phyloP scores from a whole-genome alignment of 345 rosid genomes.

The Hypericum androsaemum region DNA sequence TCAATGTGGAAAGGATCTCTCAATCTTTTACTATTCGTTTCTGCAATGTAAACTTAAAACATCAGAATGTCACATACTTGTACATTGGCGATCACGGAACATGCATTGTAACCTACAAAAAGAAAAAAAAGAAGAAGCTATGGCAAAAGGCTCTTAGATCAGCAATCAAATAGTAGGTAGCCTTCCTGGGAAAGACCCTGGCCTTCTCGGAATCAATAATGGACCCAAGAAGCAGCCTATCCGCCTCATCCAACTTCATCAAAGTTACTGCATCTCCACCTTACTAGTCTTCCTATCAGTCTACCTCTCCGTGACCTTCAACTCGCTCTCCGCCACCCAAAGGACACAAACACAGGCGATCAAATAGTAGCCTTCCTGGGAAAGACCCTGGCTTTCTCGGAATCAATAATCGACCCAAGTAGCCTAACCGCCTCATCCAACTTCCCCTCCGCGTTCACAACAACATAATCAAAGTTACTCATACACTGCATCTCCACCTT shows the following conservation, averaged over 20 bases:
- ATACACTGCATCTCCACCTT: slow-evolving; percentile 72
- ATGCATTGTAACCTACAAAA: too few relatives aligned
- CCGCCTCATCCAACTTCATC: slow-evolving; percentile 78
- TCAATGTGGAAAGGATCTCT: too few relatives aligned
- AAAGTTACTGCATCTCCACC: slow-evolving; percentile 42
- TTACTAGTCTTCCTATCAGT: slow-evolving; percentile 7
- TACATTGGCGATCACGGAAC: too few relatives aligned
- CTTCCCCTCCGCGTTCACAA: slow-evolving; percentile 72
- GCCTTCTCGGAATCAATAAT: slow-evolving; percentile 94
- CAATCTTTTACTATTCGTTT: too few relatives aligned
- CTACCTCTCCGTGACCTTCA: too few relatives aligned
- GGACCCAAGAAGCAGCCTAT: slow-evolving; percentile 49
- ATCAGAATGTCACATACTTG: too few relatives aligned
- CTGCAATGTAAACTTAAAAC: too few relatives aligned
- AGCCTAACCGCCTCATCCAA: slow-evolving; percentile 59
- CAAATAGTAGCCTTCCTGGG: slow-evolving; percentile 56
- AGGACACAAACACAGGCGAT: slow-evolving; percentile 1
- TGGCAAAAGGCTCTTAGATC: background rate
- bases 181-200: slow-evolving; percentile 54
- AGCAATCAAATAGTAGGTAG: slow-evolving; percentile 41
- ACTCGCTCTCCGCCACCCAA: background rate
- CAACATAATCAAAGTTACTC: slow-evolving; percentile 63
- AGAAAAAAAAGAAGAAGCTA: too few relatives aligned
- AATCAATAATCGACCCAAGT: slow-evolving; percentile 70
- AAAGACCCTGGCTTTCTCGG: slow-evolving; percentile 82